Evolutionary conservation across 345 rosid species (phyloP).

Genomic region (Aquilaria malaccensis): DNA sequence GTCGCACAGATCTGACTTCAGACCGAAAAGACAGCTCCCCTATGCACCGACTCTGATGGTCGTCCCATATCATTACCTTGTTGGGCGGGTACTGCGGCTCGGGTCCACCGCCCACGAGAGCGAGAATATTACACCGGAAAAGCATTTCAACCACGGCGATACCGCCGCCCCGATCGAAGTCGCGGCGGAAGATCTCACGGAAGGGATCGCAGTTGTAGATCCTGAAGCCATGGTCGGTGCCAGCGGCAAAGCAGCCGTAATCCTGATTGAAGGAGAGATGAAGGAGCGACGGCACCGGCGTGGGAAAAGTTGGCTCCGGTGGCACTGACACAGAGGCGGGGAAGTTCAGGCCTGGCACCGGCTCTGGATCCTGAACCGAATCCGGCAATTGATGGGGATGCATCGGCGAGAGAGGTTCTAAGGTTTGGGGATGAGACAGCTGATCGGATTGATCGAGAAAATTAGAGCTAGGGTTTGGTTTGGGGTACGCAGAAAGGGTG

Average conservation of each 20-base stretch:
- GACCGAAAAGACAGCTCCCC: slow-evolving; percentile 93
- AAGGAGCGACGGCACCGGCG: slow-evolving; percentile 35
- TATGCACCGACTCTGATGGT: slow-evolving; percentile 83
- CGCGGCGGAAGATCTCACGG: slow-evolving; percentile 91
- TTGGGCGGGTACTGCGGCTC: slow-evolving; percentile 73
- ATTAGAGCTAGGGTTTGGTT: slow-evolving; percentile 5
- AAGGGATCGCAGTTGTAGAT: slow-evolving; percentile 90
- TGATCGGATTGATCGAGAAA: slow-evolving; percentile 2
- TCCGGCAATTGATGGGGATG: slow-evolving; percentile 17
- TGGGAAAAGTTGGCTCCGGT: slow-evolving; percentile 13
- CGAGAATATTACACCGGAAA: slow-evolving; percentile 85
- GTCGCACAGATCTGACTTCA: slow-evolving; percentile 76
- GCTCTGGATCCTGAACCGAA: slow-evolving; percentile 15
- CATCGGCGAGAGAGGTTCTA: slow-evolving; percentile 43
- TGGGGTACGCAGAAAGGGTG: slow-evolving; percentile 46
- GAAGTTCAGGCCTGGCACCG: slow-evolving; percentile 10
- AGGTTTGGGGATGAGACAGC: slow-evolving; percentile 1
- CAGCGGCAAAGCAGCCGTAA: slow-evolving; percentile 79
- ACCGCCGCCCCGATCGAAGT: slow-evolving; percentile 74
- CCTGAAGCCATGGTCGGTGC: slow-evolving; percentile 88
- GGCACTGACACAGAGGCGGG: slow-evolving; percentile 17
- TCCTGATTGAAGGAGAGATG: slow-evolving; percentile 89
- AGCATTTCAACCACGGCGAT: slow-evolving; percentile 87
- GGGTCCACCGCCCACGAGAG: slow-evolving; percentile 90
- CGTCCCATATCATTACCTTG: slow-evolving; percentile 98